phyloP scores from a whole-genome alignment of 2,329 filamentous ascomycete species.

The Thielaviopsis ethacetica region DNA sequence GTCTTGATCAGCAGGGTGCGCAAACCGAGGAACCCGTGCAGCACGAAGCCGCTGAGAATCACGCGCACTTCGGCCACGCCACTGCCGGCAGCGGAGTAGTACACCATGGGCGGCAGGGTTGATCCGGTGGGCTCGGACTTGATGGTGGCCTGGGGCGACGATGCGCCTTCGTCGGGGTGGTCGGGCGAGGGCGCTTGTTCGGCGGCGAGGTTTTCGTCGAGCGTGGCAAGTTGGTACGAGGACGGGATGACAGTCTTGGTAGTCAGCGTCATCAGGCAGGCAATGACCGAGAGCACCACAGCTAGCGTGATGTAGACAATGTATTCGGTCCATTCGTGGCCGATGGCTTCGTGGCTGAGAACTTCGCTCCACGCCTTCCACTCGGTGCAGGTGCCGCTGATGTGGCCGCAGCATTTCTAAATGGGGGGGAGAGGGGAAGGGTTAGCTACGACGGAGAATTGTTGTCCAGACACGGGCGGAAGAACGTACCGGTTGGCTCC shows the following conservation, averaged over 20 bases:
- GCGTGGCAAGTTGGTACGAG: slow-evolving; percentile 65
- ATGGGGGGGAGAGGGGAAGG: slow-evolving; percentile 10
- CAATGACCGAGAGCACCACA: slow-evolving; percentile 48
- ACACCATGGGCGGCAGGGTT: slow-evolving; percentile 58
- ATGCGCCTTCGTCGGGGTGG: slow-evolving; percentile 21
- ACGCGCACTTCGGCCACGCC: slow-evolving; percentile 95
- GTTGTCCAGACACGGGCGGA: not conserved
- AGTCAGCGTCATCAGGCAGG: slow-evolving; percentile 66
- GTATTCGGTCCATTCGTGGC: slow-evolving; percentile 55
- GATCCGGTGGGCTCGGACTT: slow-evolving; percentile 23
- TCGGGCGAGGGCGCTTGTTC: slow-evolving; percentile 28
- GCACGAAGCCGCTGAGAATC: slow-evolving; percentile 91
- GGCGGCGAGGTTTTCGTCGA: slow-evolving; percentile 85
- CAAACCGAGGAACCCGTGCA: slow-evolving; percentile 86
- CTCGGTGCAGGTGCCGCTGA: slow-evolving; percentile 35
- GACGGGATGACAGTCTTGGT: slow-evolving; percentile 94
- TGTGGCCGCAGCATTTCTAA: slow-evolving; percentile 34
- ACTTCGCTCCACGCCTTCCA: slow-evolving; percentile 41
- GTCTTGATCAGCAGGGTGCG: slow-evolving; percentile 80
- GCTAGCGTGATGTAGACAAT: slow-evolving; percentile 58
- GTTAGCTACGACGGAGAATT: slow-evolving; percentile 10
- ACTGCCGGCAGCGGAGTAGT: slow-evolving; percentile 89
- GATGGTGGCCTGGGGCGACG: not conserved
- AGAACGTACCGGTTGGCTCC: slow-evolving; percentile 49
- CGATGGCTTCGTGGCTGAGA: slow-evolving; percentile 27